These are phyloP conservation scores for Lupinus albus DNA, from an alignment of 306 rosid genomes.

Conservation along the genomic window DNA sequence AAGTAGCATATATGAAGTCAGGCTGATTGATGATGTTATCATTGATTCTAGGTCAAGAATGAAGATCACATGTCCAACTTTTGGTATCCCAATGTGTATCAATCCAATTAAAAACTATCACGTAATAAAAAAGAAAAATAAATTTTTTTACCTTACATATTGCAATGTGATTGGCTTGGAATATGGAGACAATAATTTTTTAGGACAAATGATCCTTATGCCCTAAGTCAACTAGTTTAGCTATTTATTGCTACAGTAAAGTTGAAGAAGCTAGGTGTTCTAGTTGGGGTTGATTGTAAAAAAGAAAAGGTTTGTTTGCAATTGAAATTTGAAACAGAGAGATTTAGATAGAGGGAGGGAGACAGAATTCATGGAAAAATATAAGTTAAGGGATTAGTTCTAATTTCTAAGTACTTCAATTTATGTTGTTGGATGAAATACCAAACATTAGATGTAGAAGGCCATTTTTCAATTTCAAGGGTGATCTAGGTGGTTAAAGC, in stretches of 20 bases:
- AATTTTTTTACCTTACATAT: too few species aligned
- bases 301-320: not conserved
- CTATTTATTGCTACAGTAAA: not conserved
- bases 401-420: conserved; percentile 2
- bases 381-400: conserved; percentile 2
- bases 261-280: not conserved
- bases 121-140: too few species aligned
- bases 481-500: not conserved
- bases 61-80: too few species aligned
- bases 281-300: not conserved
- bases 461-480: not conserved
- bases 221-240: not conserved
- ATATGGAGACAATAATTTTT: too few species aligned
- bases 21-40: not conserved
- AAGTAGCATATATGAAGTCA: not conserved
- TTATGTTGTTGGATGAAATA: not conserved
- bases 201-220: too few species aligned
- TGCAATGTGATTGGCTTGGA: too few species aligned
- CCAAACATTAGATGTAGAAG: not conserved
- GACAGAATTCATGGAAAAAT: not conserved
- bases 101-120: too few species aligned
- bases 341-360: not conserved
- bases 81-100: too few species aligned
- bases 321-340: not conserved
- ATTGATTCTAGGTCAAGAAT: not conserved